A percentile compares a stretch with the other conserved stretches of the same genome.
These are phyloP conservation scores for Daldinia grandis DNA, from an alignment of 495 filamentous ascomycete genomes.

Conservation along the genomic window DNA sequence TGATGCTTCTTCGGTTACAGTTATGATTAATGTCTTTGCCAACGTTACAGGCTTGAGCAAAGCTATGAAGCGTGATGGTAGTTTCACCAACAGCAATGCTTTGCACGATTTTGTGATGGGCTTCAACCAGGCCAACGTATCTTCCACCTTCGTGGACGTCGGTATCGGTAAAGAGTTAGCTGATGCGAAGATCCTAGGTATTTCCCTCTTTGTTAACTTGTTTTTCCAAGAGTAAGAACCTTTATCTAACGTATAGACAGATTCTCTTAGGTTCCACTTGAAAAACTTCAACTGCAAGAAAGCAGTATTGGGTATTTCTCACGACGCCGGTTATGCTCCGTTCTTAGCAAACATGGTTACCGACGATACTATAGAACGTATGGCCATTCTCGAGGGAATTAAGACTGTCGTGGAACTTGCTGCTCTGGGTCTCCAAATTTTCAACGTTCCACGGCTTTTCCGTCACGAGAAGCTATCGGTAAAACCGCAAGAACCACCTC, in stretches of 20 bases:
- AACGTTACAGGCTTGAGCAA: constrained; percentile 72
- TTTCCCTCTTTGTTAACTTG: constrained; percentile 17
- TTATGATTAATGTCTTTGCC: constrained; percentile 73
- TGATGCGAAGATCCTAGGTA: constrained; percentile 80
- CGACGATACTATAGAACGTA: constrained; percentile 60
- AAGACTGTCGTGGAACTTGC: constrained; percentile 74
- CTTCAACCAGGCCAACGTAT: constrained; percentile 74
- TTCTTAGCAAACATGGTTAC: constrained; percentile 70
- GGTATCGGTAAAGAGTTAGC: constrained; percentile 73
- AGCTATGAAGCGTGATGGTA: constrained; percentile 65
- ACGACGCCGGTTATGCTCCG: constrained; percentile 75
- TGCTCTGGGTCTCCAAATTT: constrained; percentile 63
- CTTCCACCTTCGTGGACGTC: constrained; percentile 80
- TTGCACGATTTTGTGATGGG: constrained; percentile 77
- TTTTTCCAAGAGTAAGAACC: background rate
- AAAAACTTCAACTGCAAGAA: constrained; percentile 83
- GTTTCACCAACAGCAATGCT: constrained; percentile 58
- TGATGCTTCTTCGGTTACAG: constrained; percentile 55
- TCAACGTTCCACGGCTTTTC: constrained; percentile 71
- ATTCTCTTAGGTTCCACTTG: constrained; percentile 64
- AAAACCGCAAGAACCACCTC: constrained; percentile 37
- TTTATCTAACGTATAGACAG: constrained; percentile 50
- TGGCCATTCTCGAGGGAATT: constrained; percentile 78
- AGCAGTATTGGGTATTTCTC: constrained; percentile 80
- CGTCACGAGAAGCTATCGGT: constrained; percentile 64